Evolutionary conservation across 1,284 basidiomycete genomes (phyloP), one percentile per base, ranked within the genome.

Genomic region (Ceratobasidium sp.): DNA sequence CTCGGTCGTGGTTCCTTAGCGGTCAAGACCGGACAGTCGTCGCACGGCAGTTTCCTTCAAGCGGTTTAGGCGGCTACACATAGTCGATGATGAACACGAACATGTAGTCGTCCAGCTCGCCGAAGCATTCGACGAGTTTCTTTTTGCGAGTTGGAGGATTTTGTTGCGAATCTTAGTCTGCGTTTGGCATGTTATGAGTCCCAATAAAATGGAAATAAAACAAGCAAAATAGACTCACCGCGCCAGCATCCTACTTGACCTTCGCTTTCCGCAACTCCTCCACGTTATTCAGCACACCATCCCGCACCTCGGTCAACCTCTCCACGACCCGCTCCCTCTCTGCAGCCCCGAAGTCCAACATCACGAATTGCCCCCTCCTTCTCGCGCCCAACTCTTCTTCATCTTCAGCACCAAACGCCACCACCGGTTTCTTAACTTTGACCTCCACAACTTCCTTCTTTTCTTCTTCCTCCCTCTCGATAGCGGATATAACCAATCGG

Each of bases 61-160:
- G 93, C 15, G 88, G 86, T 81, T 95, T 96, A 81, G 92, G 92
- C 78, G 94, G 94, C 81, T 93, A 92, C 61, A 97, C 84, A 83
- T 96, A 94, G 82, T 96, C 95, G 20, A 96, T 85, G 13, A 94
- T 94, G 81, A 95, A 97, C 88, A 96, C 92, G 65, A 95, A 91
- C 69, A 97, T 87, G 80, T 97, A 95, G 78, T 94, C 93, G 80
- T 95, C 94, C 79, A 94, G 87, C 81, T 96, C 94, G 77, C 95
- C 95, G 3, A 97, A 88, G 80, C 93, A 94, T 82, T 92, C 91
- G 39, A 89, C 87, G 89, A 97, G 95, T 80, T 92, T 88, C 15
- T 89, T 88, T 79, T 92, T 92, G 95, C 89, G 58, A 96, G 85
- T 37, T 92, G 90, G 82, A 94, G 90, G 35, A 97, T 86, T 84